Evolutionary conservation across 176 grass and related monocot genomes (phyloP).

Genomic region (Chrysopogon serrulatus): DNA sequence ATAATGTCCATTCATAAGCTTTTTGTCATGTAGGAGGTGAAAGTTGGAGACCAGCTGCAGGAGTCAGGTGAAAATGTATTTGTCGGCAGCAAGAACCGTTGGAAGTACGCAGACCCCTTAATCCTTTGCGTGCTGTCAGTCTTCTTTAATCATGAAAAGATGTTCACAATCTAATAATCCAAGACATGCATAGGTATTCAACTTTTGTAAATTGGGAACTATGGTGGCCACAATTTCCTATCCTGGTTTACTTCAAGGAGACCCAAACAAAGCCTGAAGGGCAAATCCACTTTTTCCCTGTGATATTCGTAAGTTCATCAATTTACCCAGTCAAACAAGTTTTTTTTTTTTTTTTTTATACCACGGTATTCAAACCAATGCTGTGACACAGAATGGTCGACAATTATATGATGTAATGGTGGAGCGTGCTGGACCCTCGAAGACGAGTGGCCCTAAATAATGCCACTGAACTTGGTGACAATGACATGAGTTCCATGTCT

Average conservation of each 20-base stretch:
- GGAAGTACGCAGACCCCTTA: conserved; percentile 55
- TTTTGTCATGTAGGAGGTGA: conserved; percentile 61
- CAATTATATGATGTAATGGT: conserved; percentile 88
- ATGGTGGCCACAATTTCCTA: conserved; percentile 85
- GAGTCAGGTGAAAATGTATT: conserved; percentile 89
- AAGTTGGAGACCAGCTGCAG: conserved; percentile 67
- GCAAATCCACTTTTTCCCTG: conserved; percentile 95
- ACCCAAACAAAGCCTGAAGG: conserved; percentile 85
- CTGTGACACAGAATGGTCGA: conserved; percentile 53
- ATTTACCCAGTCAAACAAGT: background rate
- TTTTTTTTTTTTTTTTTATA: background rate
- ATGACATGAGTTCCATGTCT: background rate
- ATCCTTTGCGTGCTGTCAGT: background rate
- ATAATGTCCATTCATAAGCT: background rate
- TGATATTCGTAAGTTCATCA: conserved; percentile 74
- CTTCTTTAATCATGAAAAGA: background rate
- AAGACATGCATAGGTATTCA: conserved; percentile 50
- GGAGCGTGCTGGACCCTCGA: conserved; percentile 75
- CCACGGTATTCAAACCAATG: background rate
- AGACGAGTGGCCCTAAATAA: conserved; percentile 71
- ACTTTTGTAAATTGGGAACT: conserved; percentile 92
- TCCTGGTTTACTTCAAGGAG: conserved; percentile 95
- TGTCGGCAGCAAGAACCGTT: conserved; percentile 91
- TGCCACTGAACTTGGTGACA: background rate
- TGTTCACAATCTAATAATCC: background rate